Base-by-base conservation (phyloP, 73 alveolate species). In the Paramecium biaurelia region DNA sequence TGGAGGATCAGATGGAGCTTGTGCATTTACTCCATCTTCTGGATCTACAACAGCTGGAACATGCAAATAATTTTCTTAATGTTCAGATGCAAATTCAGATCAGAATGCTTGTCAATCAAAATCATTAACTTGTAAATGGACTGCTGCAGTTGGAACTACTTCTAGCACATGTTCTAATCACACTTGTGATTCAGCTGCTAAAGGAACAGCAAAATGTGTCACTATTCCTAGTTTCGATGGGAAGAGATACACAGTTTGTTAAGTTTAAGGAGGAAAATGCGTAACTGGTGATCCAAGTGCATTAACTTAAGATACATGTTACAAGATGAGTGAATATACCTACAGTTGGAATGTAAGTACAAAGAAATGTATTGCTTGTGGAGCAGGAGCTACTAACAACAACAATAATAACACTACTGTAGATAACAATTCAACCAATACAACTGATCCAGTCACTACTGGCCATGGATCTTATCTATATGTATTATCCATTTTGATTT, bases 1-100 rank as follows among this genome's bases (percentile, higher is more conserved):
- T 32, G 86, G 86, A 1, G 90, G 90, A 79, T 43, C 74, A 18
- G 90, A 79, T 43, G 90, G 90, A 5, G 34, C 42, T 11, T 79
- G 90, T 79, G 90, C 90, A 24, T 79, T 79, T 20, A 79, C 90
- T 79, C 76, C 90, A 79, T 43, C 70, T 1, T 79, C 90, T 20
- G 56, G 56, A 42, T 21, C 49, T 18, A 24, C 90, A 0, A 79
- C 90, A 21, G 26, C 74, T 43, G 90, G 90, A 79, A 79, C 90
- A 43, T 79, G 90, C 56, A 79, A 79, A 47, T 9, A 43, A 45
- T 41, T 79, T 18, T 10, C 53, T 21, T 7, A 38, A 42, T 79
- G 90, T 47, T 38, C 90, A 23, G 90, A 79, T 79, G 90, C 90
- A 28, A 79, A 45, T 79, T 37, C 43, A 2, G 90, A 79, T 79